Conservation (phyloP, 495 filamentous ascomycete species). For the Penicillium malachiteum region DNA sequence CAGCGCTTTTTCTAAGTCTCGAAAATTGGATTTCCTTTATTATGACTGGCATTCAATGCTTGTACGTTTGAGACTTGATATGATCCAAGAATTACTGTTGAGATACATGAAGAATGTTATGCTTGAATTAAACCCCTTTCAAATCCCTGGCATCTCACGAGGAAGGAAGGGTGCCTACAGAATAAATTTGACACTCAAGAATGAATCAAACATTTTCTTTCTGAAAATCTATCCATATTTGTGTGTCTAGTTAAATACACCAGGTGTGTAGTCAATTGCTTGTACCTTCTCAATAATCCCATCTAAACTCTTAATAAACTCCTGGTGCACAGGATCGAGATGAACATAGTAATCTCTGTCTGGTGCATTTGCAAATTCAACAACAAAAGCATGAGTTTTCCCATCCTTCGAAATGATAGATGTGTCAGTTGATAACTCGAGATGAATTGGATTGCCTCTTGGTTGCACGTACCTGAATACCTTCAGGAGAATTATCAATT, state of each 20-base stretch:
- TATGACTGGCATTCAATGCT: neutral
- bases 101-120: no score
- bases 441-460: neutral
- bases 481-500: slow-evolving; percentile 63
- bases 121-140: no score
- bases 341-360: slow-evolving; percentile 46
- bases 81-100: no score
- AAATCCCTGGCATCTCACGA: no score
- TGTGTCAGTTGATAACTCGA: neutral
- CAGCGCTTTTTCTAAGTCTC: neutral
- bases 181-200: no score
- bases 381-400: slow-evolving; percentile 47
- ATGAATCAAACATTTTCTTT: no score
- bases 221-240: no score
- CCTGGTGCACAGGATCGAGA: slow-evolving; percentile 39
- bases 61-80: neutral
- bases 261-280: slow-evolving; percentile 40
- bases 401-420: slow-evolving; percentile 17
- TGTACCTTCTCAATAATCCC: slow-evolving; percentile 40
- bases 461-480: slow-evolving; percentile 52
- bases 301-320: slow-evolving; percentile 31
- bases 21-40: neutral
- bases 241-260: slow-evolving; percentile 17
- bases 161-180: no score
- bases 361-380: slow-evolving; percentile 36